Percentiles rank a stretch among this genome's conserved stretches.
Conservation (phyloP, 2,329 filamentous ascomycete genomes). For the Alternaria panax region DNA sequence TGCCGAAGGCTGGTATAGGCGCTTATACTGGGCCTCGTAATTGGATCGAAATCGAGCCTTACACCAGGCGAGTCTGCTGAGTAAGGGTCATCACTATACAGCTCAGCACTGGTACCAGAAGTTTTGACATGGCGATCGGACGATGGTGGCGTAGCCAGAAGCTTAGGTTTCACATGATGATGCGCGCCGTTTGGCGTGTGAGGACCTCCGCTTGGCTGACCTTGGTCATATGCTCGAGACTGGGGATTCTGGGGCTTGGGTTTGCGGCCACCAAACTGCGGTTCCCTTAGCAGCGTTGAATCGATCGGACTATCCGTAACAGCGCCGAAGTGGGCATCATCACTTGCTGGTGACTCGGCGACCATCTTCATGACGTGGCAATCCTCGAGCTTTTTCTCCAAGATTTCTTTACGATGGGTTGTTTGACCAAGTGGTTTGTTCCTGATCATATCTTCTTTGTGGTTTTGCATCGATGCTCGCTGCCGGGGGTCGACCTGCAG, state of each 20-base stretch:
- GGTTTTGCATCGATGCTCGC: constrained; percentile 3
- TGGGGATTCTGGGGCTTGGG: neutral
- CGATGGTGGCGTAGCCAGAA: neutral
- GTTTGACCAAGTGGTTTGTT: neutral
- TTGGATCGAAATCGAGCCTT: too few relatives aligned
- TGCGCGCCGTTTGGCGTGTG: neutral
- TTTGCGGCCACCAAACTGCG: neutral
- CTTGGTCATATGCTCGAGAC: neutral
- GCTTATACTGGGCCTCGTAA: too few relatives aligned
- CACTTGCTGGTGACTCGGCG: too few relatives aligned
- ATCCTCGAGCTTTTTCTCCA: neutral
- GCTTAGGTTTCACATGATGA: rapidly evolving
- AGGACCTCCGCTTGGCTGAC: too few relatives aligned
- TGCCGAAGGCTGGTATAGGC: too few relatives aligned
- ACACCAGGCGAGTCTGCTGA: too few relatives aligned
- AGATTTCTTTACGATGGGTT: neutral
- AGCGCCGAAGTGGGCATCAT: neutral
- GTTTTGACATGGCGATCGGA: neutral
- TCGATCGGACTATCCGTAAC: neutral
- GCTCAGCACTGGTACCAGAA: neutral
- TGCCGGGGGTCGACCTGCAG: neutral
- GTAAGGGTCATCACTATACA: neutral
- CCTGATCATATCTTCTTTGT: constrained; percentile 1
- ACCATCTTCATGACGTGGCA: neutral
- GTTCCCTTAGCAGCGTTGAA: too few relatives aligned